Conservation (phyloP, 1,284 basidiomycete genomes). For the Chalciporus sp. region DNA sequence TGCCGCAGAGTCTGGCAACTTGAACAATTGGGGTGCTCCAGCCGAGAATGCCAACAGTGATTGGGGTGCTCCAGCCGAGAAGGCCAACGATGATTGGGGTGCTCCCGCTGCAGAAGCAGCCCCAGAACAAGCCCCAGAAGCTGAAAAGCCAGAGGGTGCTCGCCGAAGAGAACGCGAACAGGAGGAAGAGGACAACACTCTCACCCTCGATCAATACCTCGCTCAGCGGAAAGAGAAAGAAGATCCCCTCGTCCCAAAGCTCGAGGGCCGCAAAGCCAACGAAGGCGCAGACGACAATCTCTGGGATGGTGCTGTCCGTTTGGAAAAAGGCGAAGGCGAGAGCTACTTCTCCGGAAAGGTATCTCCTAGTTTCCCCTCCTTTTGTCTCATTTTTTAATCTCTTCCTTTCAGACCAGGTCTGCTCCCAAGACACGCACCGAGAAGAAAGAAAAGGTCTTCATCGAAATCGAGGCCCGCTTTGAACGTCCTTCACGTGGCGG, state of each 20-base stretch:
- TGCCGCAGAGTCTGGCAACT: slow-evolving; percentile 42
- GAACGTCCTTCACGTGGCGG: slow-evolving; percentile 69
- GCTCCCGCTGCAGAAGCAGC: slow-evolving; percentile 36
- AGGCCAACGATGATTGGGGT: slow-evolving; percentile 42
- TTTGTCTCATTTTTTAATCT: slow-evolving; percentile 9
- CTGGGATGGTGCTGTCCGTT: slow-evolving; percentile 65
- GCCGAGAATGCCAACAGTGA: slow-evolving; percentile 30
- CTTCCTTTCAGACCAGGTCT: slow-evolving; percentile 50
- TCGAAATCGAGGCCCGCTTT: slow-evolving; percentile 79
- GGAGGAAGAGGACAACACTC: slow-evolving; percentile 93
- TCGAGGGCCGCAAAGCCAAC: slow-evolving; percentile 73
- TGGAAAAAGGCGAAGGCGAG: slow-evolving; percentile 63
- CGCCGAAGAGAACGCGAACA: slow-evolving; percentile 54
- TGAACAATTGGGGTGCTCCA: slow-evolving; percentile 48
- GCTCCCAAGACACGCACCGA: slow-evolving; percentile 64
- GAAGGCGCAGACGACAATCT: slow-evolving; percentile 60
- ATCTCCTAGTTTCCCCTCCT: neutral
- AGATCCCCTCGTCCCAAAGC: slow-evolving; percentile 59
- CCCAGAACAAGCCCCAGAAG: slow-evolving; percentile 39
- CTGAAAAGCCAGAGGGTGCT: slow-evolving; percentile 41
- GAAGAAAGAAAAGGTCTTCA: slow-evolving; percentile 78
- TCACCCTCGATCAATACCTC: slow-evolving; percentile 84
- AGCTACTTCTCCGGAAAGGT: slow-evolving; percentile 81
- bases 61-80: slow-evolving; percentile 30
- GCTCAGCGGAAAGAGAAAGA: slow-evolving; percentile 71